A percentile compares a stretch with the other conserved stretches of the same genome.
These are phyloP conservation scores for Cornus suecica DNA, from an alignment of 148 eudicot genomes.

Conservation along the genomic window DNA sequence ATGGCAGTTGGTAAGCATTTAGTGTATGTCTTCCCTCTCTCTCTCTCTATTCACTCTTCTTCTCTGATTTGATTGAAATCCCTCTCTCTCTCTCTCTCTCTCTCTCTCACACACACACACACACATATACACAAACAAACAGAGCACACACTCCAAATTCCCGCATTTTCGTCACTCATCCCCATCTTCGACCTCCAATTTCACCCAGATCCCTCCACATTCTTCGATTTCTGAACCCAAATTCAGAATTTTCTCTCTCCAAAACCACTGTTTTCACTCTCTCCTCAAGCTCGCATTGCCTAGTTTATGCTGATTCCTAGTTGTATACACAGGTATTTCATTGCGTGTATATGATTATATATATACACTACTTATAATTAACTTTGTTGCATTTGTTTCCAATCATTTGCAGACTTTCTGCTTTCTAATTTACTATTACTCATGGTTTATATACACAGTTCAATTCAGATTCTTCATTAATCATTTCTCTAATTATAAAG, in stretches of 20 bases:
- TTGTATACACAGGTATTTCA: neutral
- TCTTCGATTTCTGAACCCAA: neutral
- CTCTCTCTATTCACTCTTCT: neutral
- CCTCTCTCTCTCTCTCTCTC: too few species aligned
- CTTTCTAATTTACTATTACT: neutral
- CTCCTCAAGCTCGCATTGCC: constrained; percentile 1
- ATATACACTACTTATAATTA: neutral
- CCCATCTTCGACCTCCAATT: neutral
- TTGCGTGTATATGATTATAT: neutral
- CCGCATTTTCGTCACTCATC: constrained; percentile 17
- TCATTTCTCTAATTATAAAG: too few species aligned
- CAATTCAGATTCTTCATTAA: neutral
- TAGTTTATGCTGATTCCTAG: neutral
- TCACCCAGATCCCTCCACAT: constrained; percentile 4
- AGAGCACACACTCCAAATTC: constrained; percentile 4
- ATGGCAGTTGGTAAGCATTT: constrained; percentile 83
- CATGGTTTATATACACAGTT: neutral
- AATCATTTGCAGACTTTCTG: neutral
- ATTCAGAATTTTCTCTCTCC: neutral
- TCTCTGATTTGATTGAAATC: constrained; percentile 14
- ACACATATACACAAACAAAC: neutral
- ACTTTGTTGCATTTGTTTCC: neutral
- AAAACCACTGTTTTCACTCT: neutral
- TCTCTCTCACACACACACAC: too few species aligned
- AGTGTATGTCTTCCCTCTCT: constrained; percentile 40